Evolutionary conservation across 306 rosid genomes (phyloP).

Genomic region (Rosa lucieae): DNA sequence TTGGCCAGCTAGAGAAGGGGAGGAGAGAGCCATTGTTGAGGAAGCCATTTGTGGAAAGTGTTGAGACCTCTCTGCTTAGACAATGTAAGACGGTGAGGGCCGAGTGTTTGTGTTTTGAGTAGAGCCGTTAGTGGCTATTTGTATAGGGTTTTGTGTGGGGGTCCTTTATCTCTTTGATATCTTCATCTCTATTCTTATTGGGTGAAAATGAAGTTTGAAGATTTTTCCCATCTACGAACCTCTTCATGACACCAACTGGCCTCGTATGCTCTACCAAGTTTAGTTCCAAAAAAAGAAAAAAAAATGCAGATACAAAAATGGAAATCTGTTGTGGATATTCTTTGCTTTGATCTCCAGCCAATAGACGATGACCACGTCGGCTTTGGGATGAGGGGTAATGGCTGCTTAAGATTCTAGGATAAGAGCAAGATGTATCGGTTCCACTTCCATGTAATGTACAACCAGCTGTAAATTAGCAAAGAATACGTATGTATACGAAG

Average conservation of each 20-base stretch:
- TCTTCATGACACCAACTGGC: neutral
- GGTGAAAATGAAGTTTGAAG: conserved; percentile 16
- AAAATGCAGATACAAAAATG: neutral
- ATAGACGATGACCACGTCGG: neutral
- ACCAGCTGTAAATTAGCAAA: neutral
- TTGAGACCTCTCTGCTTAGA: neutral
- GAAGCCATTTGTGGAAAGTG: conserved; percentile 21
- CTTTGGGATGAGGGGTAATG: neutral
- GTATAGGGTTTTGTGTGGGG: neutral
- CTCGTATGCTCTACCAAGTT: neutral
- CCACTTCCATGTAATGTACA: neutral
- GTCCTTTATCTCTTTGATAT: conserved; percentile 25
- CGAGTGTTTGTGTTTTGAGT: neutral
- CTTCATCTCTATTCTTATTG: conserved; percentile 28
- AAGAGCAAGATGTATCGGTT: neutral
- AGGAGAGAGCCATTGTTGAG: conserved; percentile 35
- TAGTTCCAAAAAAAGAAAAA: neutral
- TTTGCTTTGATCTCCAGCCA: neutral
- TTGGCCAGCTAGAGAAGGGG: conserved; percentile 38
- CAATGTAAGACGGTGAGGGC: neutral
- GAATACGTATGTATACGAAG: neutral
- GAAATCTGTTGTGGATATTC: neutral
- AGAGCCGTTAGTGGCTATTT: neutral
- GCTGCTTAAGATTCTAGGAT: conserved; percentile 2
- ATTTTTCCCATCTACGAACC: neutral